These are phyloP conservation scores for Phialophora macrospora DNA, from an alignment of 2,329 filamentous ascomycete species.

Conservation along the genomic window DNA sequence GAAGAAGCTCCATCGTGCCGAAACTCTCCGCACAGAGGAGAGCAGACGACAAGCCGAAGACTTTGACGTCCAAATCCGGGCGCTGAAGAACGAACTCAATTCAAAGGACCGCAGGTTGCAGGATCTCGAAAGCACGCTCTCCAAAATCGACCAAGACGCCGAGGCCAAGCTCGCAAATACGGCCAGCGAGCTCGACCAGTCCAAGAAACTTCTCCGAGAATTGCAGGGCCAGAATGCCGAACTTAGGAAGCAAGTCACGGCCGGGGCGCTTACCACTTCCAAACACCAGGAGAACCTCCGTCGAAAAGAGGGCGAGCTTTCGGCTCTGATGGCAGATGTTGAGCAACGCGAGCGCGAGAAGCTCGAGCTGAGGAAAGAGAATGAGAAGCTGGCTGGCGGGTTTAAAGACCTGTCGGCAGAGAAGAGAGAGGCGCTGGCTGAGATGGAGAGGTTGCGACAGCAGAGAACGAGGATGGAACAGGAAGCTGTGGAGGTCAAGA, in stretches of 20 bases:
- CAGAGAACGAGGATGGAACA: constrained; percentile 84
- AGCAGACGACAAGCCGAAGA: constrained; percentile 33
- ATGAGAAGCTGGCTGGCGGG: constrained; percentile 69
- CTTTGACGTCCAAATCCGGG: constrained; percentile 69
- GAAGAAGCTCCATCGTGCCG: constrained; percentile 33
- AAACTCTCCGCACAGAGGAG: constrained; percentile 32
- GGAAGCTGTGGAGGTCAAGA: constrained; percentile 86
- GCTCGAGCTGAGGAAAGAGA: constrained; percentile 77
- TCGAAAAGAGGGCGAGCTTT: constrained; percentile 90
- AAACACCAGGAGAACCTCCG: constrained; percentile 94
- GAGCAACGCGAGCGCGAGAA: constrained; percentile 82
- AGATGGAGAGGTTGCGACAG: constrained; percentile 82
- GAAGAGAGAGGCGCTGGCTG: constrained; percentile 83
- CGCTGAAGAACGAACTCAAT: constrained; percentile 86
- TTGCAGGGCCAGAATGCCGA: constrained; percentile 79
- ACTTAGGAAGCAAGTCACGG: constrained; percentile 80
- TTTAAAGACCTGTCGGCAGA: constrained; percentile 78
- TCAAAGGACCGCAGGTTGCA: constrained; percentile 88
- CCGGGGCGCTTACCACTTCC: constrained; percentile 87
- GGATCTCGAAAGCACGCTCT: constrained; percentile 81
- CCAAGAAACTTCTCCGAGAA: constrained; percentile 75
- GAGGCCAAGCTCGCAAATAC: constrained; percentile 80
- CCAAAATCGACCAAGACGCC: constrained; percentile 85
- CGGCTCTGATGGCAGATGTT: constrained; percentile 81
- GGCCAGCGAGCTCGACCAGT: constrained; percentile 77